These are phyloP conservation scores for Pythium phragmitis DNA, from an alignment of 352 stramenopile species.

Conservation along the genomic window DNA sequence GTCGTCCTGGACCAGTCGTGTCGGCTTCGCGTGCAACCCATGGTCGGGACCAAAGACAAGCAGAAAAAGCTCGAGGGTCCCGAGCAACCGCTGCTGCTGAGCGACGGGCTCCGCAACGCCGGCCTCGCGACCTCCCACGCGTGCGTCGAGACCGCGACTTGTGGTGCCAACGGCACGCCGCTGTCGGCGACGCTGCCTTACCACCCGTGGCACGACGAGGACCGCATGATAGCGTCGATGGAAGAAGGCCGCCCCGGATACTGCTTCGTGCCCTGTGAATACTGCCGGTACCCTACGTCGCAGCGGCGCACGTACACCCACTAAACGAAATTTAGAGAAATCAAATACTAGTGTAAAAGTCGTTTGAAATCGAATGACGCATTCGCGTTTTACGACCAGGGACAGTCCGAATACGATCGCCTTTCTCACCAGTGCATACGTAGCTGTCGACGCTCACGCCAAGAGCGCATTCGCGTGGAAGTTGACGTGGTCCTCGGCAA, in stretches of 20 bases:
- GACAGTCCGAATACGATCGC: background rate
- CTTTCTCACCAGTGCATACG: background rate
- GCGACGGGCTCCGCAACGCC: conserved; percentile 14
- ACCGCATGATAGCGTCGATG: conserved; percentile 8
- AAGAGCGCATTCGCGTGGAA: conserved; percentile 91
- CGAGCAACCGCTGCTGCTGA: background rate
- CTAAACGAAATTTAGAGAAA: background rate
- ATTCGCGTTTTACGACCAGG: background rate
- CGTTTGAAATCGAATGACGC: too few relatives aligned
- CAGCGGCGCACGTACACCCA: conserved; percentile 11
- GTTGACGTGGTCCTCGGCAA: conserved; percentile 95
- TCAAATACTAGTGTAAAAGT: too few relatives aligned
- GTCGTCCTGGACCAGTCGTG: conserved; percentile 83
- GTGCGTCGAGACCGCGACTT: conserved; percentile 1
- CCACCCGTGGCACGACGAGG: conserved; percentile 13
- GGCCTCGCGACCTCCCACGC: conserved; percentile 17
- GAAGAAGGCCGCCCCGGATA: conserved; percentile 9
- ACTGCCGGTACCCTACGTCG: conserved; percentile 19
- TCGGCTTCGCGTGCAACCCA: conserved; percentile 36
- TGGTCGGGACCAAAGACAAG: background rate
- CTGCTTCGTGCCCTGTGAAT: conserved; percentile 23
- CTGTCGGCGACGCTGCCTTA: conserved; percentile 9
- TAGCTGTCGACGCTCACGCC: conserved; percentile 1
- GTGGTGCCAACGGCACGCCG: conserved; percentile 14
- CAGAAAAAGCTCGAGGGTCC: background rate